Evolutionary conservation across 2,329 filamentous ascomycete genomes (phyloP).

Genomic region (Aspergillus oerlinghausenensis): DNA sequence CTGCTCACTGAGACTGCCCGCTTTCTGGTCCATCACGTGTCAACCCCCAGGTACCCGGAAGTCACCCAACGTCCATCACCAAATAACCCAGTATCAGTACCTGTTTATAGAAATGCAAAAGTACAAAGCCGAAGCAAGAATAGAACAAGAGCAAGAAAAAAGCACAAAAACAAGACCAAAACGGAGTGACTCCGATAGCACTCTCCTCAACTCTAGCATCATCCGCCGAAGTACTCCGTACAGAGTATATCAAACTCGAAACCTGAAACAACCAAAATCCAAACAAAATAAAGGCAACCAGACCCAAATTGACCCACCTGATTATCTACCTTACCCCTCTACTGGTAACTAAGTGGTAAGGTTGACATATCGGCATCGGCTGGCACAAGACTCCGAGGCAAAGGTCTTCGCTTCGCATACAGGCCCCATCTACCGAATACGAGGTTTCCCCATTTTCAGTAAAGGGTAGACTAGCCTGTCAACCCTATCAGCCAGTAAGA

Average conservation of each 20-base stretch:
- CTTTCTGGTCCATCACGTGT: too few species aligned
- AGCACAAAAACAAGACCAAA: too few species aligned
- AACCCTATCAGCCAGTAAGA: not conserved
- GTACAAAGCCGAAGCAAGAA: not conserved
- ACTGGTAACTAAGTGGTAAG: too few species aligned
- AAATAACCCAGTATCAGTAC: not conserved
- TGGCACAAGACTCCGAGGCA: not conserved
- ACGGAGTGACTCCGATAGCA: not conserved
- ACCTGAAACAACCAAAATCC: not conserved
- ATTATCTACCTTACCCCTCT: too few species aligned
- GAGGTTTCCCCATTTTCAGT: not conserved
- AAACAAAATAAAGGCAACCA: not conserved
- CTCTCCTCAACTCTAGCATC: not conserved
- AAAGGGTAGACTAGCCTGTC: not conserved
- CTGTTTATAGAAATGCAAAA: not conserved
- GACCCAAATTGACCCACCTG: not conserved
- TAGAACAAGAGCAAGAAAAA: not conserved
- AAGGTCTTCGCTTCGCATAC: not conserved
- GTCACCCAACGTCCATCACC: not conserved
- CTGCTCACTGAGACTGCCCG: too few species aligned
- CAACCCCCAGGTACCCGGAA: not conserved
- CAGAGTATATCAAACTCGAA: not conserved
- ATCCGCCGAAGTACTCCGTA: too few species aligned
- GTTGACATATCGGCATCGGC: too few species aligned
- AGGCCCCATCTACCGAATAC: not conserved